A percentile compares a stretch with the other conserved stretches of the same genome.
phyloP scores from a whole-genome alignment of 2,329 filamentous ascomycete species.

The Chaetomium globosum region DNA sequence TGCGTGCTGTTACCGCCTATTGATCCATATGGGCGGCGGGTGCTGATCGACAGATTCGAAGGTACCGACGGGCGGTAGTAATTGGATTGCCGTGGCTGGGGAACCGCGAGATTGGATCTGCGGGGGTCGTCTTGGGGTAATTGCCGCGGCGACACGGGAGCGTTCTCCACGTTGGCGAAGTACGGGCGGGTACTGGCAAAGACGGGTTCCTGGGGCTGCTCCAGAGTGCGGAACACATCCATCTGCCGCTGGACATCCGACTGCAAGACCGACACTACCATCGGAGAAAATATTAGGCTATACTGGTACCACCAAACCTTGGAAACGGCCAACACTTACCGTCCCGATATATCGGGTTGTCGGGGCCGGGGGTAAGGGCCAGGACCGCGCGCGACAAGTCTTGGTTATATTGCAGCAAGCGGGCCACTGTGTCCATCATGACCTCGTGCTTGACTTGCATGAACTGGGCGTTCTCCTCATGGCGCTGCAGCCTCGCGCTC shows the following conservation, averaged over 20 bases:
- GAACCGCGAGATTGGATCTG: slow-evolving; percentile 67
- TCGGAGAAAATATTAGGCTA: slow-evolving; percentile 29
- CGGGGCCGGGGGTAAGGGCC: slow-evolving; percentile 71
- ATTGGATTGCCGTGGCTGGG: slow-evolving; percentile 58
- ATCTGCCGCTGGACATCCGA: slow-evolving; percentile 63
- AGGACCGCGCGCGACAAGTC: slow-evolving; percentile 78
- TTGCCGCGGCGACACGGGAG: slow-evolving; percentile 85
- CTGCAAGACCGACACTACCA: slow-evolving; percentile 58
- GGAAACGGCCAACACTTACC: slow-evolving; percentile 57
- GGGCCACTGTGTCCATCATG: slow-evolving; percentile 76
- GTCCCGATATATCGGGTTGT: slow-evolving; percentile 78
- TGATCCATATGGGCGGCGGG: slow-evolving; percentile 81
- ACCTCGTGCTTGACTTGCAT: slow-evolving; percentile 80
- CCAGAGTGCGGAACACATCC: slow-evolving; percentile 58
- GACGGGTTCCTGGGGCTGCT: slow-evolving; percentile 68
- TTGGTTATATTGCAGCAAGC: slow-evolving; percentile 74
- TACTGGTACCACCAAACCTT: slow-evolving; percentile 17
- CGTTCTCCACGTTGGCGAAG: slow-evolving; percentile 69
- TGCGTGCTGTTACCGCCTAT: slow-evolving; percentile 72
- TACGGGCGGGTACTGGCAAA: slow-evolving; percentile 67
- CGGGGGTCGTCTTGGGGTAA: slow-evolving; percentile 82
- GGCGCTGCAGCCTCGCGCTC: slow-evolving; percentile 72
- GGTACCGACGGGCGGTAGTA: slow-evolving; percentile 78
- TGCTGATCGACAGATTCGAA: slow-evolving; percentile 76
- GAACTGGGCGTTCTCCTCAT: slow-evolving; percentile 79